These are phyloP conservation scores for Triadica sebifera DNA, from an alignment of 345 rosid genomes.

Conservation along the genomic window DNA sequence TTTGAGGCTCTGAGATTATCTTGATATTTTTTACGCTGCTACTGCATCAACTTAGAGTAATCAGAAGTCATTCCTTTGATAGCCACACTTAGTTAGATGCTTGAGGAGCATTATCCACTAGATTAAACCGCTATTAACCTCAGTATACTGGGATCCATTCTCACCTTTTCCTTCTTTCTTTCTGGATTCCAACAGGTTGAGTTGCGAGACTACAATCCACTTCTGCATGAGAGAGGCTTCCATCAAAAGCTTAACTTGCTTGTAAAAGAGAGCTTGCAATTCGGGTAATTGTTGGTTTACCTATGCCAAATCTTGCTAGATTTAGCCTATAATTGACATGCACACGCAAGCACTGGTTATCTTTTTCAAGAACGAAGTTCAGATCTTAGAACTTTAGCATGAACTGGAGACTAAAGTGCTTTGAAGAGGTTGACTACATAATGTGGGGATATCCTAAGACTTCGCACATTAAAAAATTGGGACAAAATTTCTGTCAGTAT, in stretches of 20 bases:
- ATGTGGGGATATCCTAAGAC: not conserved
- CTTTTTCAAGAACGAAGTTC: not conserved
- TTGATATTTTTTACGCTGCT: not conserved
- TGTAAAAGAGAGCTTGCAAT: slow-evolving; percentile 70
- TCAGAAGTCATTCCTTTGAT: too few relatives aligned
- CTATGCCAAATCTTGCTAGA: slow-evolving; percentile 10
- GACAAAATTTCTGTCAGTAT: not conserved
- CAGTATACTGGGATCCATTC: not conserved
- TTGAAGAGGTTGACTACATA: not conserved
- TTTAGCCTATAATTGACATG: slow-evolving; percentile 4
- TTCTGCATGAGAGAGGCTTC: slow-evolving; percentile 75
- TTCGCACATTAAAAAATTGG: not conserved
- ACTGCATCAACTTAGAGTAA: too few relatives aligned
- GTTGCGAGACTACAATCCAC: slow-evolving; percentile 66
- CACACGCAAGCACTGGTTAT: not conserved
- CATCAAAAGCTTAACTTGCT: slow-evolving; percentile 69
- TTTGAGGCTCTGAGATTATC: not conserved
- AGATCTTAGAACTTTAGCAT: not conserved
- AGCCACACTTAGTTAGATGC: not conserved
- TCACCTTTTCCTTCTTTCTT: not conserved
- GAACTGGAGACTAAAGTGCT: not conserved
- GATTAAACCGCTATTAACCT: not conserved
- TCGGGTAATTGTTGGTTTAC: slow-evolving; percentile 48
- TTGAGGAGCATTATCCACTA: not conserved
- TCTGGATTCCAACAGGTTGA: slow-evolving; percentile 49